Evolutionary conservation across 1,284 basidiomycete genomes (phyloP), one percentile per base, ranked within the genome.

Genomic region (Fomitopsis pinicola): DNA sequence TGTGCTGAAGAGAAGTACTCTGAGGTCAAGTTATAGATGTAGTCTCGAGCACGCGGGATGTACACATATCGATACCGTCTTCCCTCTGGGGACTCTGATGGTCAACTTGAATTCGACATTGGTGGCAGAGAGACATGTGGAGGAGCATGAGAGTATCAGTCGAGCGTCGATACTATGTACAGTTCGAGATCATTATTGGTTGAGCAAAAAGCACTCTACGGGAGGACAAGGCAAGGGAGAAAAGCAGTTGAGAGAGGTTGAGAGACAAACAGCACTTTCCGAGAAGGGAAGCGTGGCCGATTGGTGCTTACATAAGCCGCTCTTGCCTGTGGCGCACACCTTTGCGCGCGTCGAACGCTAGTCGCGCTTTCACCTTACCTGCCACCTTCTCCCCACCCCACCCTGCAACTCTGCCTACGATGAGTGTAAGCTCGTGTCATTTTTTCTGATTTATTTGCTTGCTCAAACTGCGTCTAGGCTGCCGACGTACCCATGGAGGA

Each of bases 401-500:
- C 38, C 14, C 52, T 14, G 52, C 52, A 17, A 22, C 6, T 5
- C 19, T n/a, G n/a, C 9, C n/a, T n/a, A 59, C 26, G 4, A 59
- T 59, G 58, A 59, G 58, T 44, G 58, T 53, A 30, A 50, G 58
- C 7, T 28, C 15, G 9, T 26, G 10, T 15, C 26, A 3, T 12
- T n/a, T n/a, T n/a, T 30, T n/a, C 42, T 12, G 6, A 12, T 9
- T 7, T 19, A 19, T 30, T n/a, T 53, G 5, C 26, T 44, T 50
- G 45, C 45, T 35, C 5, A 10, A 19, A 28, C 17, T 15, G 30
- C 30, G 12, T 6, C 7, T 26, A 58, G 45, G 17, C 33, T 26
- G 22, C 45, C 44, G 66, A 65, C 14, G 66, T 66, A 15, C 66
- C 72, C 14, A 75, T 75, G 65, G 90, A 92, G 7, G 90, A 92